A percentile compares a stretch with the other conserved stretches of the same genome.
These are phyloP conservation scores for Lactarius indigo DNA, from an alignment of 768 basidiomycete genomes.

Conservation along the genomic window DNA sequence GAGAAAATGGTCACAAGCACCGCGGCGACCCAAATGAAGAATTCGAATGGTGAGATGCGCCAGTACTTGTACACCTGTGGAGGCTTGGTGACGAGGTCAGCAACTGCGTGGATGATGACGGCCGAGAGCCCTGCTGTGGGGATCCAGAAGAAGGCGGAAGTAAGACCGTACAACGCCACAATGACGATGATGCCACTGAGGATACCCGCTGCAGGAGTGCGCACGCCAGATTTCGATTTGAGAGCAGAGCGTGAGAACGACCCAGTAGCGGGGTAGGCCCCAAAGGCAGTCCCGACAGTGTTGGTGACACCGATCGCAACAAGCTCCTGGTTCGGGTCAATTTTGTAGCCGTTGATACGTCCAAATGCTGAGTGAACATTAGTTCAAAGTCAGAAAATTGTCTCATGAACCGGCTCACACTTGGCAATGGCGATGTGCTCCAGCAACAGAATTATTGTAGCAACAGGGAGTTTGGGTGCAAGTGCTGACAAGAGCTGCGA, in stretches of 20 bases:
- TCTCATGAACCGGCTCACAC: constrained; percentile 45
- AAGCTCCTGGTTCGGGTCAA: constrained; percentile 90
- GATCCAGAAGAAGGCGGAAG: constrained; percentile 90
- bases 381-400: background rate
- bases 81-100: constrained; percentile 83
- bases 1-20: constrained; percentile 90
- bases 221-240: constrained; percentile 95
- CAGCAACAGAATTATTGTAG: constrained; percentile 84
- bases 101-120: constrained; percentile 91
- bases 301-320: constrained; percentile 98
- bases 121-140: constrained; percentile 82
- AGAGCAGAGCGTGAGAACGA: constrained; percentile 98
- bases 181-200: constrained; percentile 84
- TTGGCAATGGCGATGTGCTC: constrained; percentile 99
- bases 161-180: constrained; percentile 91
- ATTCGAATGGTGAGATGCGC: constrained; percentile 92
- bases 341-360: constrained; percentile 91
- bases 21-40: constrained; percentile 81
- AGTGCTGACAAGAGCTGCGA: constrained; percentile 58
- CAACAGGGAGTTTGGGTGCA: constrained; percentile 71
- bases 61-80: constrained; percentile 84
- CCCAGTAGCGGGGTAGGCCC: constrained; percentile 93
- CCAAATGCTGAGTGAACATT: constrained; percentile 67
- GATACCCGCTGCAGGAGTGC: constrained; percentile 89
- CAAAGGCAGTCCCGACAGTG: constrained; percentile 84